Conservation (phyloP, 169 alveolate genomes). For the Toxoplasma gondii region DNA sequence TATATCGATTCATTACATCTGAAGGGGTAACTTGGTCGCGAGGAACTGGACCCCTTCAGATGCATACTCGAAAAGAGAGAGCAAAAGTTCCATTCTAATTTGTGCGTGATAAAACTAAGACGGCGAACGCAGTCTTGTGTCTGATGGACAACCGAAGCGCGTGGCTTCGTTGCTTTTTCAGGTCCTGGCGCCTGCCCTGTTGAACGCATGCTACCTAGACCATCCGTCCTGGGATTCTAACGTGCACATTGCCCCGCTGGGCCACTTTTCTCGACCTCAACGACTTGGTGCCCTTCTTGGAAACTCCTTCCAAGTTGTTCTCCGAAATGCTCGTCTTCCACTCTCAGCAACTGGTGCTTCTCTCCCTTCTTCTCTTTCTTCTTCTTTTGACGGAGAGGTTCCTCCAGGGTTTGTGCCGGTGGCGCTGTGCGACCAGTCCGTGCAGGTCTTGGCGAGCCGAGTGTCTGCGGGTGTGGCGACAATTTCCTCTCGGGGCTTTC, state of each 20-base stretch:
- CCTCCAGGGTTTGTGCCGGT: background rate
- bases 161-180: background rate
- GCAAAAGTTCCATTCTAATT: too few relatives aligned
- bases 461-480: conserved; percentile 21
- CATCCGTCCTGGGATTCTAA: background rate
- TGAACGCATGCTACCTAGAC: background rate
- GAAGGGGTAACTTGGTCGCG: too few relatives aligned
- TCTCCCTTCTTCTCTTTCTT: background rate
- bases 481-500: conserved; percentile 41
- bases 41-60: too few relatives aligned
- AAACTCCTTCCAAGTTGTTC: conserved; percentile 42
- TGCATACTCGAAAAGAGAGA: too few relatives aligned
- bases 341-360: background rate
- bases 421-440: background rate
- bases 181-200: background rate
- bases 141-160: too few relatives aligned
- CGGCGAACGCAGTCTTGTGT: too few relatives aligned
- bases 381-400: background rate
- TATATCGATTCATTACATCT: too few relatives aligned
- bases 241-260: conserved; percentile 27
- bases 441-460: background rate
- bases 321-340: conserved; percentile 43
- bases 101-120: too few relatives aligned
- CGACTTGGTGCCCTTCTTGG: conserved; percentile 52
- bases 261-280: background rate